These are phyloP conservation scores for Nakazawaea holstii DNA, from an alignment of 805 yeast genomes.

Conservation along the genomic window DNA sequence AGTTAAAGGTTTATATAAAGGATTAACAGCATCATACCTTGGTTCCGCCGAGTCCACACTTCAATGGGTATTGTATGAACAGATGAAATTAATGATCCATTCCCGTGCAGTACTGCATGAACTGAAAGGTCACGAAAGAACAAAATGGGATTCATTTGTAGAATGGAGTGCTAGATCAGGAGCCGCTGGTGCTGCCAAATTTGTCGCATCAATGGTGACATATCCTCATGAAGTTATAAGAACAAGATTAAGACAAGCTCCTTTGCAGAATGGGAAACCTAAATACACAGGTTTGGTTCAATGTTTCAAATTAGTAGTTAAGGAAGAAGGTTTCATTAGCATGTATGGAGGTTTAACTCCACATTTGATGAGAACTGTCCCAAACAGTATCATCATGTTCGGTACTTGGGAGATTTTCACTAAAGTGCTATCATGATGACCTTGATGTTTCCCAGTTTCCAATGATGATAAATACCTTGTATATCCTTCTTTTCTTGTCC, in stretches of 20 bases:
- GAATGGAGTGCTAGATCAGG: conserved; percentile 98
- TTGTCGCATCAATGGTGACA: conserved; percentile 85
- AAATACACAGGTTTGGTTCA: conserved; percentile 89
- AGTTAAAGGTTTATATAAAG: conserved; percentile 71
- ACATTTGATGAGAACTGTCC: conserved; percentile 93
- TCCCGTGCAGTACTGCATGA: conserved; percentile 38
- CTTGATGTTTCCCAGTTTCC: not conserved
- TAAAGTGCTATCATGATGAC: conserved; percentile 37
- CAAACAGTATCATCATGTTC: conserved; percentile 96
- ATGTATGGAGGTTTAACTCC: conserved; percentile 99
- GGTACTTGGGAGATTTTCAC: conserved; percentile 96
- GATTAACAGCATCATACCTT: conserved; percentile 89
- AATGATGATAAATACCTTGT: not conserved
- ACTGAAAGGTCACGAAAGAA: conserved; percentile 31
- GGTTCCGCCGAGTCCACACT: conserved; percentile 91
- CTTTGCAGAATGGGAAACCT: conserved; percentile 69
- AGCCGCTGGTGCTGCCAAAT: conserved; percentile 95
- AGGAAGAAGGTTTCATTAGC: conserved; percentile 88
- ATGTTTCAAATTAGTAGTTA: conserved; percentile 77
- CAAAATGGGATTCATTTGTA: conserved; percentile 54
- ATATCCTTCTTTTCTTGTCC: not conserved
- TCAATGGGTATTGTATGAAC: conserved; percentile 96
- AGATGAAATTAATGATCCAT: conserved; percentile 71
- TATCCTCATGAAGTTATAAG: conserved; percentile 98
- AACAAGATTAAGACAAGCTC: conserved; percentile 94